Percentiles rank a stretch among this genome's conserved stretches.
phyloP scores from a whole-genome alignment of 176 grass and related monocot genomes.

The Ensete glaucum region DNA sequence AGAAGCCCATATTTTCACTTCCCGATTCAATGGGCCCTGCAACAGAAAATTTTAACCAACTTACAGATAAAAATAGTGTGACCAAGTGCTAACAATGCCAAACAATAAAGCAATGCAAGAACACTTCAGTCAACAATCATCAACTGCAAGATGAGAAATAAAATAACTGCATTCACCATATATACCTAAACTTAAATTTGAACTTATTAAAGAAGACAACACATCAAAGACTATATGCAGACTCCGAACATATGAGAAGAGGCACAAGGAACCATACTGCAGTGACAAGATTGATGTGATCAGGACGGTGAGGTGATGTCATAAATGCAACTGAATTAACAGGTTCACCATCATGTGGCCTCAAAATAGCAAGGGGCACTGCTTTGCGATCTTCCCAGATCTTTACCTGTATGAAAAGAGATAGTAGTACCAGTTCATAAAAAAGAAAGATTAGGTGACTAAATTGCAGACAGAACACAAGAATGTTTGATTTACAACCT shows the following conservation, averaged over 20 bases:
- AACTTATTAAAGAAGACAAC: background rate
- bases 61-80: background rate
- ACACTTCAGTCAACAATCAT: background rate
- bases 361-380: conserved; percentile 48
- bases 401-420: conserved; percentile 57
- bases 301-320: conserved; percentile 53
- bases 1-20: conserved; percentile 87
- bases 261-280: conserved; percentile 43
- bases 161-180: background rate
- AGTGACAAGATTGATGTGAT: conserved; percentile 93
- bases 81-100: background rate
- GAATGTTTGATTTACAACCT: background rate
- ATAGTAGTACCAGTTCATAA: conserved; percentile 1
- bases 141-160: background rate
- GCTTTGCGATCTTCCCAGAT: conserved; percentile 82
- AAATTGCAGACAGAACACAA: background rate
- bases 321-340: conserved; percentile 77
- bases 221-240: background rate
- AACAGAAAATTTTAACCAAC: conserved; percentile 13
- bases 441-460: background rate
- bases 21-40: conserved; percentile 76
- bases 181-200: background rate
- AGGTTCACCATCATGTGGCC: conserved; percentile 71
- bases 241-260: background rate
- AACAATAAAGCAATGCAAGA: background rate